Base-by-base conservation (phyloP, 1,284 basidiomycete genomes). In the Ganoderma lucidum region DNA sequence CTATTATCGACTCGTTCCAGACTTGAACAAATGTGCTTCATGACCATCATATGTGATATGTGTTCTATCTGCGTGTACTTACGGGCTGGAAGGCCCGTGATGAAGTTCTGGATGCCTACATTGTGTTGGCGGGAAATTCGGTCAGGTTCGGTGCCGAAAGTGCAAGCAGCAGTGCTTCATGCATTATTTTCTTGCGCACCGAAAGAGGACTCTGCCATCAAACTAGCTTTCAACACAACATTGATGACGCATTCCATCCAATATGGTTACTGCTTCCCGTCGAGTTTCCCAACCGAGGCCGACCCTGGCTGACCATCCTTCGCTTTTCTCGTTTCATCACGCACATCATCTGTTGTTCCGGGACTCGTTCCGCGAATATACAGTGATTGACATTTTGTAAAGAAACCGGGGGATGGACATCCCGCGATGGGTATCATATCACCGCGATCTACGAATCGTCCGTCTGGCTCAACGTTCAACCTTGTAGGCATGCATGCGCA, bases 381-480 rank as follows among this genome's bases (percentile, higher is more conserved):
- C 23, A 12, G 5, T 17, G 55, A 35, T 19, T 35, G 55, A 56
- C 9, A 8, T 56, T 3, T 28, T 51, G 48, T 51, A 28, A 28
- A 10, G 55, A 35, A 8, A 59, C 19, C 17, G 37, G 56, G 19
- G 19, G 17, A 55, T 55, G 30, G 30, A 8, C 53, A 17, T n/a
- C 5, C 12, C 30, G 53, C 5, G 4, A 32, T 19, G 30, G 3
- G 30, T 3, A 51, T 0, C 9, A 48, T 48, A 48, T 48, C 45
- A n/a, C n/a, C n/a, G 32, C 17, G 53, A 56, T 32, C 14, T 56
- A 14, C 28, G 6, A 32, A 35, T 30, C 15, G 14, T 6, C 53
- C 15, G 14, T 6, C 32, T 56, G 55, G 56, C 35, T 59, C 56
- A 37, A 58, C 35, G 56, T 19, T 59, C 56, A 37, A 58, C 35